phyloP scores from a whole-genome alignment of 768 basidiomycete species.

The Rossbeevera mucosa region DNA sequence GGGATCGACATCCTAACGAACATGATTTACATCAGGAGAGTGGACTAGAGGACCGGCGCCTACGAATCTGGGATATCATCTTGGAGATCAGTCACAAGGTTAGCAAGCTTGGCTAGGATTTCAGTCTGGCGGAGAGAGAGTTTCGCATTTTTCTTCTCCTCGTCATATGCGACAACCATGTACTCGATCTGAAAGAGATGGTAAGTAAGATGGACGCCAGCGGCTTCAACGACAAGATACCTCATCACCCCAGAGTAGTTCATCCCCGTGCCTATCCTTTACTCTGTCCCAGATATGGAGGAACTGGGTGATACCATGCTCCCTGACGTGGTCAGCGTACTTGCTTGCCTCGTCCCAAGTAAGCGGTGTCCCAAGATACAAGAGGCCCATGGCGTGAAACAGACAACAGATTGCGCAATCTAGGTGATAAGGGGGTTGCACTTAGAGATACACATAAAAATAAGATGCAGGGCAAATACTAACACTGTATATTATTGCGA shows the following conservation, averaged over 20 bases:
- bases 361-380: constrained; percentile 90
- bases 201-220: constrained; percentile 9
- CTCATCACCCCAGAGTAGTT: constrained; percentile 98
- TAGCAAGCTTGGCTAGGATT: constrained; percentile 75
- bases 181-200: constrained; percentile 73
- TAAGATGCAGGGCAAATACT: not conserved
- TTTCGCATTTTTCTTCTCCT: constrained; percentile 71
- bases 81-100: constrained; percentile 63
- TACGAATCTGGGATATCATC: constrained; percentile 50
- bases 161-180: constrained; percentile 86
- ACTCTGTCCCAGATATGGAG: constrained; percentile 88
- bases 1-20: constrained; percentile 63
- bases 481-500: not conserved
- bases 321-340: constrained; percentile 83
- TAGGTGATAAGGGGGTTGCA: not conserved
- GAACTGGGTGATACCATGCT: constrained; percentile 94
- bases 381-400: constrained; percentile 68
- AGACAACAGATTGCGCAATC: constrained; percentile 12
- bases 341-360: constrained; percentile 86
- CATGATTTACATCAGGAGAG: not conserved
- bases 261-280: constrained; percentile 88
- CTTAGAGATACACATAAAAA: not conserved
- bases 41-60: constrained; percentile 22
- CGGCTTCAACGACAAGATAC: constrained; percentile 39
- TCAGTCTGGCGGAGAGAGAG: constrained; percentile 94